Evolutionary conservation across 306 rosid species (phyloP), one percentile per base, ranked within the genome.

Genomic region (Acacia confusa): DNA sequence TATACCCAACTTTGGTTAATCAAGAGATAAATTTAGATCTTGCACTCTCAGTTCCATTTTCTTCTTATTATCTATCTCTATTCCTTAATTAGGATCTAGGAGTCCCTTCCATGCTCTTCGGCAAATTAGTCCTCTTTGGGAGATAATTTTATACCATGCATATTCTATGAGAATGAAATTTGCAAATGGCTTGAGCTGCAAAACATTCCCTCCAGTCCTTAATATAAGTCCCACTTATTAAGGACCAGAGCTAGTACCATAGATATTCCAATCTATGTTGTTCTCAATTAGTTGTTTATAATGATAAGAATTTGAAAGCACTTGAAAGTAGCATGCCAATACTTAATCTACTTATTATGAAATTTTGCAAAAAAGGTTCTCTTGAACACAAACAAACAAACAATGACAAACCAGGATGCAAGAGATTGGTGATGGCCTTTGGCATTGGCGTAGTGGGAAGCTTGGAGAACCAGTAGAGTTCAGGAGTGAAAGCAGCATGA

Each of bases 371-470:
- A 41, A 44, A 9, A 19, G 9, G 36, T 53, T 0, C 13, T 6
- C 55, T 38, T 38, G 48, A 69, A 30, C 41, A 30, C n/a, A 16
- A 16, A 32, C 22, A 30, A 15, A 30, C 9, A 64, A 34, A 82
- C 89, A 32, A 20, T 30, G 20, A 82, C 89, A 15, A 27, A 94
- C 95, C 94, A 40, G 86, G 80, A 17, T 75, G 74, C 0, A 94
- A 79, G 82, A 94, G 90, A 85, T 87, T 86, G 1, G 73, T 77
- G 70, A 94, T 82, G 58, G 89, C 72, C 70, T 84, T 83, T 10
- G 95, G 92, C 71, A 91, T 88, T 25, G 71, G 79, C 11, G 95
- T 90, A 74, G 86, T 84, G 13, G 95, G 94, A 78, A 94, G 86
- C 74, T 67, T 84, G 12, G 94, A 88, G n/a, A 77, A 75, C 97